Conservation (phyloP, 176 grass and related monocot genomes). For the Eragrostis nindensis region DNA sequence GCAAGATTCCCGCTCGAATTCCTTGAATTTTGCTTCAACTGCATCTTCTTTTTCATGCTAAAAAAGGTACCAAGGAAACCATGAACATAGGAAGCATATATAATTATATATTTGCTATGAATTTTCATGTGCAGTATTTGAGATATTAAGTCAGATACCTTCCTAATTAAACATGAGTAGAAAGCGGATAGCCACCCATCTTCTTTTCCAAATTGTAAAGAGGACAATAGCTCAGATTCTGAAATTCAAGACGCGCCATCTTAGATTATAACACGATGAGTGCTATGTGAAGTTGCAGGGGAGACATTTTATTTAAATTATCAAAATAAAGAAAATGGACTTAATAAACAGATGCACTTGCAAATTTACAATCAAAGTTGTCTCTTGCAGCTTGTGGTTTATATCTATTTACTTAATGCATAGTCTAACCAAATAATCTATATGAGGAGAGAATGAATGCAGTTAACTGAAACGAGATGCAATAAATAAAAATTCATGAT, state of each 20-base stretch:
- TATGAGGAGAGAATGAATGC: neutral
- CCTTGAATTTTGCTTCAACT: slow-evolving; percentile 95
- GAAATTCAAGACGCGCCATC: slow-evolving; percentile 31
- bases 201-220: slow-evolving; percentile 90
- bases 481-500: slow-evolving; percentile 19
- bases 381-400: neutral
- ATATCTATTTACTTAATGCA: slow-evolving; percentile 23
- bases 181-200: slow-evolving; percentile 83
- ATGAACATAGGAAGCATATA: slow-evolving; percentile 32
- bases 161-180: slow-evolving; percentile 91
- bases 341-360: slow-evolving; percentile 2
- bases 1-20: slow-evolving; percentile 76
- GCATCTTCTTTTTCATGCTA: slow-evolving; percentile 90
- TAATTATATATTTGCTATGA: neutral
- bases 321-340: slow-evolving; percentile 12
- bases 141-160: slow-evolving; percentile 56
- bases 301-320: slow-evolving; percentile 27
- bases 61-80: slow-evolving; percentile 36
- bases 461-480: neutral
- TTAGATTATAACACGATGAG: slow-evolving; percentile 34
- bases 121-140: slow-evolving; percentile 3
- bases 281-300: slow-evolving; percentile 18
- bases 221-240: slow-evolving; percentile 85
- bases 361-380: neutral
- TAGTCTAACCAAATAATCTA: slow-evolving; percentile 17